Evolutionary conservation across 2,329 filamentous ascomycete species (phyloP).

Genomic region (Colletotrichum sp.): DNA sequence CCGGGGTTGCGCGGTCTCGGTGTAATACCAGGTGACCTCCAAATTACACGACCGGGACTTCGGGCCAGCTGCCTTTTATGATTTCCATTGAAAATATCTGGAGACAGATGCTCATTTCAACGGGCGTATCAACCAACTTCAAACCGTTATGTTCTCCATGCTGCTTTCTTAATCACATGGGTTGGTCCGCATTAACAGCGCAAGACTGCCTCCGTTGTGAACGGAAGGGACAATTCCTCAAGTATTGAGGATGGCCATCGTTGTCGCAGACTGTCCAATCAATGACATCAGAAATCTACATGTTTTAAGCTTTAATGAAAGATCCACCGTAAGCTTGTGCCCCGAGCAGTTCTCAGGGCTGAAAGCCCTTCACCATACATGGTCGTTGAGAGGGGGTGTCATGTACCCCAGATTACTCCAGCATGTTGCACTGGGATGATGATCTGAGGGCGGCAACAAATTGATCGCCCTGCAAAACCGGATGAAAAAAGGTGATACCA

Average conservation of each 20-base stretch:
- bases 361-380: background rate
- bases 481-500: background rate
- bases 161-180: background rate
- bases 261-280: background rate
- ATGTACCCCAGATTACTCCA: background rate
- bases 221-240: background rate
- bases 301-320: background rate
- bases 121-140: background rate
- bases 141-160: background rate
- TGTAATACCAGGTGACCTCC: background rate
- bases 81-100: background rate
- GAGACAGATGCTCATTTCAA: background rate
- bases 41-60: background rate
- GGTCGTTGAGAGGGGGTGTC: background rate
- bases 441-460: background rate
- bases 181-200: background rate
- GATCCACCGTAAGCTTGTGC: background rate
- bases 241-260: background rate
- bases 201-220: background rate
- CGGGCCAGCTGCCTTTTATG: constrained; percentile 6
- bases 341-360: background rate
- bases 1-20: background rate
- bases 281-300: background rate
- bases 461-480: background rate
- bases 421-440: background rate